A percentile compares a stretch with the other conserved stretches of the same genome.
These are phyloP conservation scores for Drosera capensis DNA, from an alignment of 148 eudicot genomes.

Conservation along the genomic window DNA sequence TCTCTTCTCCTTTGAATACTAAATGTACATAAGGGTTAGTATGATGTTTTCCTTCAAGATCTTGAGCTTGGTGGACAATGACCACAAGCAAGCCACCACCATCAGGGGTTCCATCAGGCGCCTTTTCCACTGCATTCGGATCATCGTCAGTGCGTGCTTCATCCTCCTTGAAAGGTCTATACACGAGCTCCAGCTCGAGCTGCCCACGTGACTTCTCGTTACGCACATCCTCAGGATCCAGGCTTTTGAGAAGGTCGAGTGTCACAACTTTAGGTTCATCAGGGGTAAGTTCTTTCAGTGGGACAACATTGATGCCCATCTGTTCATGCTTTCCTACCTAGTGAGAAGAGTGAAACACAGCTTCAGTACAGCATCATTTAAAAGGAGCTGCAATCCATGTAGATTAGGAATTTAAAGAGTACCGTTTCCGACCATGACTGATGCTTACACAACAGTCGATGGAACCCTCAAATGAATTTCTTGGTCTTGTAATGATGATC, in stretches of 20 bases:
- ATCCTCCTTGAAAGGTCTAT: slow-evolving; percentile 54
- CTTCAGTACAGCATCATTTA: too few relatives aligned
- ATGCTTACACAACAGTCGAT: too few relatives aligned
- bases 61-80: slow-evolving; percentile 43
- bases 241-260: slow-evolving; percentile 53
- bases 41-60: slow-evolving; percentile 62
- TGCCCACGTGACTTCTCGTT: slow-evolving; percentile 77
- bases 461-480: too few relatives aligned
- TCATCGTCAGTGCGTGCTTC: slow-evolving; percentile 41
- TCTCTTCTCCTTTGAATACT: slow-evolving; percentile 76
- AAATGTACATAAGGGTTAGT: slow-evolving; percentile 67
- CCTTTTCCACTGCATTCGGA: slow-evolving; percentile 34
- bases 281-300: slow-evolving; percentile 53
- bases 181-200: slow-evolving; percentile 41
- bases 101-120: slow-evolving; percentile 70
- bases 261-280: slow-evolving; percentile 56
- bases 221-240: slow-evolving; percentile 50
- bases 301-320: slow-evolving; percentile 64
- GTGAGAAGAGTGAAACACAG: slow-evolving; percentile 1
- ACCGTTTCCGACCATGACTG: too few relatives aligned
- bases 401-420: too few relatives aligned
- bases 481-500: too few relatives aligned
- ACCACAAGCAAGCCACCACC: slow-evolving; percentile 55
- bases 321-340: slow-evolving; percentile 80
- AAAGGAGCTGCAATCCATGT: too few relatives aligned